phyloP scores from a whole-genome alignment of 345 rosid species.

The Excoecaria cochinchinensis region DNA sequence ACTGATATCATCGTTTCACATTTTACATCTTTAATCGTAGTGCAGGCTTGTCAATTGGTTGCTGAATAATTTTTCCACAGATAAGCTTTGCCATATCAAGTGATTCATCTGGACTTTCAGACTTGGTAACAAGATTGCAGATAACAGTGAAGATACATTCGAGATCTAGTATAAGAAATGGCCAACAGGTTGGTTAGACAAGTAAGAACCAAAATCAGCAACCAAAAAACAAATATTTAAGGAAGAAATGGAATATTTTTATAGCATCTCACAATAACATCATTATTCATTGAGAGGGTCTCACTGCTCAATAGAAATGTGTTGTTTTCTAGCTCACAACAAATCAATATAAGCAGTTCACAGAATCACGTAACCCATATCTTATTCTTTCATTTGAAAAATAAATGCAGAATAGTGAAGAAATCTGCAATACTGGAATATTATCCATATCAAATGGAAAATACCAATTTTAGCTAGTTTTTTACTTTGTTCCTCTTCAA shows the following conservation, averaged over 20 bases:
- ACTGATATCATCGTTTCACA: background rate
- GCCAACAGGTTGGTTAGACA: background rate
- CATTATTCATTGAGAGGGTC: background rate
- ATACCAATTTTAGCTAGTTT: background rate
- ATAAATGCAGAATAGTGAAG: background rate
- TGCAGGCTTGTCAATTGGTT: constrained; percentile 80
- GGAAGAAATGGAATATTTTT: background rate
- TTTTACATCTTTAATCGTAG: constrained; percentile 86
- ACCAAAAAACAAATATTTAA: background rate
- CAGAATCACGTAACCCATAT: background rate
- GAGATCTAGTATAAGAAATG: constrained; percentile 53
- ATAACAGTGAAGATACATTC: constrained; percentile 95
- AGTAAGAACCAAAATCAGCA: background rate
- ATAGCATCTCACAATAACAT: background rate
- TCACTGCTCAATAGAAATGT: background rate
- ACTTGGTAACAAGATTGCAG: constrained; percentile 76
- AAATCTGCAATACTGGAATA: background rate
- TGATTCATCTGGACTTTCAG: constrained; percentile 56
- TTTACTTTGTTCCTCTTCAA: background rate
- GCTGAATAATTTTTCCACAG: constrained; percentile 71
- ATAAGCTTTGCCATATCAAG: constrained; percentile 74
- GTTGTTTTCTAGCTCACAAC: background rate
- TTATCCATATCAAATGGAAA: background rate
- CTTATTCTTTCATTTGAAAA: background rate
- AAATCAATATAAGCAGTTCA: background rate